Conservation (phyloP, 805 yeast genomes). For the Wickerhamomyces chaumierensis region DNA sequence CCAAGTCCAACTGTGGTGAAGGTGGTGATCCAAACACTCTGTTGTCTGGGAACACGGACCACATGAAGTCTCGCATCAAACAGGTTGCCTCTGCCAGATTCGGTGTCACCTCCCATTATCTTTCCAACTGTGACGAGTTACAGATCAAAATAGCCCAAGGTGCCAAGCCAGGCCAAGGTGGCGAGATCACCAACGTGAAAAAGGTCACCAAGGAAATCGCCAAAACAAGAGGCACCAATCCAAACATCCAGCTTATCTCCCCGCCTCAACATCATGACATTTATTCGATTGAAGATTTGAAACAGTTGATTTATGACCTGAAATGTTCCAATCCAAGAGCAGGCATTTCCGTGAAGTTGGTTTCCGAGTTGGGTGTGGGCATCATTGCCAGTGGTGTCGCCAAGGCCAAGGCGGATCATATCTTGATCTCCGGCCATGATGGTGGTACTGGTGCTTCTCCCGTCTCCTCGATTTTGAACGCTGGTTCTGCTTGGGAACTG, state of each 20-base stretch:
- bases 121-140: constrained; percentile 93
- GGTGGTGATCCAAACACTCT: constrained; percentile 98
- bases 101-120: constrained; percentile 91
- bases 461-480: constrained; percentile 93
- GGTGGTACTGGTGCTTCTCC: constrained; percentile 99
- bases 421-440: constrained; percentile 92
- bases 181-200: constrained; percentile 43
- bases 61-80: constrained; percentile 98
- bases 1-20: constrained; percentile 97
- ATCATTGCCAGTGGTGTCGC: constrained; percentile 99
- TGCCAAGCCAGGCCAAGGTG: constrained; percentile 99
- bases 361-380: constrained; percentile 98
- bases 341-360: constrained; percentile 90
- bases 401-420: constrained; percentile 96
- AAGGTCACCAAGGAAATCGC: constrained; percentile 85
- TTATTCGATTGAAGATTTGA: constrained; percentile 94
- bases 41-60: constrained; percentile 66
- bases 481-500: constrained; percentile 98
- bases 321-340: constrained; percentile 97
- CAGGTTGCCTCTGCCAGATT: constrained; percentile 97
- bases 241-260: constrained; percentile 92
- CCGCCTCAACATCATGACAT: constrained; percentile 99
- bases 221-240: constrained; percentile 91
- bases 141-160: constrained; percentile 99
- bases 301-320: constrained; percentile 91